These are phyloP conservation scores for Epichloe sylvatica DNA, from an alignment of 2,329 filamentous ascomycete species.

Conservation along the genomic window DNA sequence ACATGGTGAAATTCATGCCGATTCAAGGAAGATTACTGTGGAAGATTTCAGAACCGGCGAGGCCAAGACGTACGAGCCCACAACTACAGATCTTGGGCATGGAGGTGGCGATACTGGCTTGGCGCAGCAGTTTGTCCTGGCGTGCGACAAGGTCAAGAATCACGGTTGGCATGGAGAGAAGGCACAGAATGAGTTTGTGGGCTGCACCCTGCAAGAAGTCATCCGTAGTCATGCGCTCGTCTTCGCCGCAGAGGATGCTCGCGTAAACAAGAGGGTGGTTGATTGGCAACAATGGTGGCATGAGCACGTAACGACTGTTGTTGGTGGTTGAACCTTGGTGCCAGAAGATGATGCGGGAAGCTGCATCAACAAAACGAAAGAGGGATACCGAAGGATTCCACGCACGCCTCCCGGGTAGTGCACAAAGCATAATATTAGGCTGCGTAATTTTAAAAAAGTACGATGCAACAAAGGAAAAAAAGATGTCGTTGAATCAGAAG, in stretches of 20 bases:
- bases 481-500: not conserved
- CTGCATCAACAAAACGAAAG: too few species aligned
- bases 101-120: conserved; percentile 40
- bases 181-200: conserved; percentile 64
- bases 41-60: conserved; percentile 39
- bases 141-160: conserved; percentile 67
- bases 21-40: conserved; percentile 62
- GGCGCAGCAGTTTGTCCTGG: conserved; percentile 67
- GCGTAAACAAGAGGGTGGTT: conserved; percentile 53
- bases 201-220: conserved; percentile 73
- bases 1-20: conserved; percentile 72
- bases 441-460: not conserved
- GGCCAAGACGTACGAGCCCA: conserved; percentile 17
- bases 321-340: too few species aligned
- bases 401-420: not conserved
- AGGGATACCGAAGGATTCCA: not conserved
- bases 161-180: conserved; percentile 48
- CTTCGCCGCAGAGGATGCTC: conserved; percentile 84
- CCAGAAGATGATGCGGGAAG: too few species aligned
- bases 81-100: conserved; percentile 24
- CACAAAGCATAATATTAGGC: too few species aligned
- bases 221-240: conserved; percentile 85
- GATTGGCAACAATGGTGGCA: conserved; percentile 69
- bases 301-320: conserved; percentile 13
- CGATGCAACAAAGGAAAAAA: not conserved